Evolutionary conservation across 192 early-diverging fungal genomes (phyloP), one percentile per base, ranked within the genome.

Genomic region (Coemansia sp.): DNA sequence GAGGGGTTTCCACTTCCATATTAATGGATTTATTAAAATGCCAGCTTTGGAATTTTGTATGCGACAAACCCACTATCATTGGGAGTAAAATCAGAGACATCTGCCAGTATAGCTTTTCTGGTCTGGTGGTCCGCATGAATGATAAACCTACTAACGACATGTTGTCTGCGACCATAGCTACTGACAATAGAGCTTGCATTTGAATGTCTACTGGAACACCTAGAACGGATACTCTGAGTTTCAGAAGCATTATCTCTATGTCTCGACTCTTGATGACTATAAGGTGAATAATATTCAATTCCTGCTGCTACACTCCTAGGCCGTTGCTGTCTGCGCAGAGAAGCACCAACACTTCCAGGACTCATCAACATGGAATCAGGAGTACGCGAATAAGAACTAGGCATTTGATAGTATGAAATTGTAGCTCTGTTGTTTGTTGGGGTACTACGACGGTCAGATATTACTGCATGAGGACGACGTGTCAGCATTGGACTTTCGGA

Each of bases 1-100:
- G 50, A n/a, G n/a, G n/a, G n/a, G n/a, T n/a, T 50, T 49, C 2
- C 26, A 30, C 19, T 50, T 30, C 5, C 18, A 52, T 28, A 51
- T 19, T 34, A 51, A 58, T 18, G 21, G 23, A 34, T 10, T 4
- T 31, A 41, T 22, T 49, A 62, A 54, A 50, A 32, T 8, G 64
- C 21, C 18, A 81, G 60, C 53, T 72, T 72, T 32, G 78, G 78
- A 27, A 81, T 76, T 60, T 81, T 81, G 60, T 76, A 81, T n/a
- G 73, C 78, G 4, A 81, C 74, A 76, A 82, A 82, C 10, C 74
- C 79, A 34, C 73, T 47, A 2, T 34, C 56, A 60, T 82, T 82
- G 19, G 79, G 74, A n/a, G 74, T 76, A 56, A 82, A 76, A 32
- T 82, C 79, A 12, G 61, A 57, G 6, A 73, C 79, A 41, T 69